Evolutionary conservation across 2,329 filamentous ascomycete species (phyloP), one percentile per base, ranked within the genome.

Genomic region (Trichoderma arundinaceum): DNA sequence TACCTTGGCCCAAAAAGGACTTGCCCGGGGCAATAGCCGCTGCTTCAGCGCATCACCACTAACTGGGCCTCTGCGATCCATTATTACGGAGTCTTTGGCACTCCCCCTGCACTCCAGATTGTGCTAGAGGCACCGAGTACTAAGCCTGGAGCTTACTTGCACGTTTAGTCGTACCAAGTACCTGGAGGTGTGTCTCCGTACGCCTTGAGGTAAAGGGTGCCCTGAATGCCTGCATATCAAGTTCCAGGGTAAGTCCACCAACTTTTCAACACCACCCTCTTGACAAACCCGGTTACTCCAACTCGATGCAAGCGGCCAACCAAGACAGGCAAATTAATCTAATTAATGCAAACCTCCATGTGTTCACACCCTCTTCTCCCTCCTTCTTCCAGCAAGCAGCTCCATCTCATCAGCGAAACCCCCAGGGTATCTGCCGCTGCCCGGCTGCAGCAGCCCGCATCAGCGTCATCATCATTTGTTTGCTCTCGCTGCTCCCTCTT

Each of bases 231-330:
- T 28, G 22, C 22, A 41, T 17, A 9, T 33, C 17, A 17, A 17
- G 22, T 10, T 61, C 9, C 46, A 43, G 58, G 58, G 58, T 61
- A 61, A n/a, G 22, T 2, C 58, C 10, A 4, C 46, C 46, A 61
- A 9, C 46, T 3, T 5, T 35, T 49, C 35, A 51, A 41, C 13
- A 33, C 38, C 10, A 61, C 22, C n/a, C n/a, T 28, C 22, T 28
- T 28, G 22, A 28, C 22, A 28, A 28, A 28, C 22, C 22, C 22
- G 22, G 22, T 28, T 28, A 28, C 22, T 28, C 22, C 22, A 28
- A 28, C 22, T 28, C 22, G 22, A 4, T 28, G 22, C 22, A 28
- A 28, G 22, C 22, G 22, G 22, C 22, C 35, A 60, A 49, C 57
- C 35, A 41, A 39, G 19, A 33, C 22, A 41, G 15, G 15, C 10